Evolutionary conservation across 2,329 filamentous ascomycete species (phyloP).

Genomic region (Epichloe bromicola): DNA sequence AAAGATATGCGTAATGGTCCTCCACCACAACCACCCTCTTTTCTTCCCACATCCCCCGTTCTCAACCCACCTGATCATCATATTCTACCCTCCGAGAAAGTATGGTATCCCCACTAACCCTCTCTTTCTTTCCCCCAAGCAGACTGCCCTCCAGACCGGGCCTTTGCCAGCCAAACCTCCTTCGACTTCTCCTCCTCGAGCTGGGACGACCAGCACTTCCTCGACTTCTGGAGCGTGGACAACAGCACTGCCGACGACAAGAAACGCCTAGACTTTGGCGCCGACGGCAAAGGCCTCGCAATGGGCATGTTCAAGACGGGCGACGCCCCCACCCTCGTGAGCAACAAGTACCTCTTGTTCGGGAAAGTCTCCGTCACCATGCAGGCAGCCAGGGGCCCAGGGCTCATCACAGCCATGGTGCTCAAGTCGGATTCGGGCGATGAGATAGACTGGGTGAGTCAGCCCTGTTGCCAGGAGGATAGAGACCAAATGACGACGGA

Average conservation of each 20-base stretch:
- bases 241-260: constrained; percentile 20
- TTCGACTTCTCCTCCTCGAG: constrained; percentile 53
- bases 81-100: neutral
- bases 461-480: too few relatives aligned
- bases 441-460: constrained; percentile 43
- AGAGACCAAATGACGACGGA: neutral
- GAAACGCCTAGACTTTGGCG: constrained; percentile 14
- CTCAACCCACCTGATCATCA: neutral
- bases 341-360: constrained; percentile 75
- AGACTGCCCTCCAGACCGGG: constrained; percentile 51
- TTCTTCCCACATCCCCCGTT: neutral
- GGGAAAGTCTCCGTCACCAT: constrained; percentile 58
- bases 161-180: constrained; percentile 38
- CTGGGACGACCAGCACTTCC: constrained; percentile 24
- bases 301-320: constrained; percentile 44
- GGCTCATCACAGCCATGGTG: constrained; percentile 66
- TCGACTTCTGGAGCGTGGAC: constrained; percentile 17
- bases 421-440: constrained; percentile 67
- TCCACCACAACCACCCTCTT: neutral
- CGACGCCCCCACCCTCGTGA: constrained; percentile 49
- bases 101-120: neutral
- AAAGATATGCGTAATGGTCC: constrained; percentile 13
- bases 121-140: neutral
- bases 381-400: constrained; percentile 57
- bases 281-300: constrained; percentile 16